Conservation (phyloP, 192 early-diverging fungal genomes). For the Podila epigama region DNA sequence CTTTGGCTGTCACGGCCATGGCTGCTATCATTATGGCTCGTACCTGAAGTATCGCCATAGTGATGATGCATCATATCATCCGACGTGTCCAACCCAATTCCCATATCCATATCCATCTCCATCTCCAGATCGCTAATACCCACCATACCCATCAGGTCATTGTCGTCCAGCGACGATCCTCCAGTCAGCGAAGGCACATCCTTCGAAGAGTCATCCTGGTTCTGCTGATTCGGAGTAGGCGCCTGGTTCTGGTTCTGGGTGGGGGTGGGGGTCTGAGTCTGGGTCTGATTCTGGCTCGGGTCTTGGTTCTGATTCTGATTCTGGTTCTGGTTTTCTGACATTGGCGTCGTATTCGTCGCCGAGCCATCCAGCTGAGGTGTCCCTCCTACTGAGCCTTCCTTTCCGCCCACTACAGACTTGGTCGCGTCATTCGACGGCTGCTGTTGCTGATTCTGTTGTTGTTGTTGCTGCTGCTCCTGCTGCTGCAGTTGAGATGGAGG, state of each 20-base stretch:
- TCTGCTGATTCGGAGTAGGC: too few species aligned
- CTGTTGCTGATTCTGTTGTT: background rate
- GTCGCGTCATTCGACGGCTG: background rate
- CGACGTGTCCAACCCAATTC: background rate
- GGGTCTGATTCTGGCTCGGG: background rate
- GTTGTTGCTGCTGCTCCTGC: background rate
- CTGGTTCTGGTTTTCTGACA: background rate
- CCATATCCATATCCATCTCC: constrained; percentile 2
- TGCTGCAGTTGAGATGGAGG: background rate
- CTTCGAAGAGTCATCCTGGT: background rate
- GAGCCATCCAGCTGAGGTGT: background rate
- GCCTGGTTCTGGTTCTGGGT: background rate
- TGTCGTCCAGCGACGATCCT: background rate
- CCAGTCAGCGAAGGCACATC: background rate
- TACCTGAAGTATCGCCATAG: background rate
- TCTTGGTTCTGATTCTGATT: too few species aligned
- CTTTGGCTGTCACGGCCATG: background rate
- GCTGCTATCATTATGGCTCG: too few species aligned
- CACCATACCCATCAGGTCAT: background rate
- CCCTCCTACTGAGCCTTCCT: background rate
- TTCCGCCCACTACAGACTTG: background rate
- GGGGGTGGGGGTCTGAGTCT: background rate
- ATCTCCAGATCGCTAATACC: background rate
- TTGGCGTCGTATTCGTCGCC: background rate
- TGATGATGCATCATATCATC: background rate